Conservation (phyloP, 148 eudicot species). For the Amaranthus cruentus region DNA sequence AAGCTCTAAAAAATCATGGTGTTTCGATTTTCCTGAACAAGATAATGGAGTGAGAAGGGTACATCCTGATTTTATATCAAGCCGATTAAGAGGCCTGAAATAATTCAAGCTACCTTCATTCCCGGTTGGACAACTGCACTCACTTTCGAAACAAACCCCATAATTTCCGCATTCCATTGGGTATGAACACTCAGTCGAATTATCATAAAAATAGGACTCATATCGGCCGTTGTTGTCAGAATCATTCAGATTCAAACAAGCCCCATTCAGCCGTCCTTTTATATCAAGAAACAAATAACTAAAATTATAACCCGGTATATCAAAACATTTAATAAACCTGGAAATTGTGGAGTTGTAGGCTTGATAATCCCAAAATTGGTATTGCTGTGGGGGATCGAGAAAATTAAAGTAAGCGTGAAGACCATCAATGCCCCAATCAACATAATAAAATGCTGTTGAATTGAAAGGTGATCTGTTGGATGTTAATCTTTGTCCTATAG, state of each 20-base stretch:
- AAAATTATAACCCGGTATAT: too few species aligned
- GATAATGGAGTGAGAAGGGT: background rate
- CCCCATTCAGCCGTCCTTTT: too few species aligned
- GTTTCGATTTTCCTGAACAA: too few species aligned
- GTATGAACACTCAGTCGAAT: background rate
- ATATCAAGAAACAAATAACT: too few species aligned
- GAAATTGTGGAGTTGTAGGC: too few species aligned
- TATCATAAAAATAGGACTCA: background rate
- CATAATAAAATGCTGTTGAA: constrained; percentile 5
- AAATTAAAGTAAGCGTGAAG: background rate
- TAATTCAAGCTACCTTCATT: background rate
- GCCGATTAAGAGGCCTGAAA: background rate
- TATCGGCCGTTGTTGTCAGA: too few species aligned
- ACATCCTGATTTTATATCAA: background rate
- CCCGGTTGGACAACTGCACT: background rate
- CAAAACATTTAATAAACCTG: too few species aligned
- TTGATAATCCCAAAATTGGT: too few species aligned
- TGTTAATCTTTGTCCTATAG: constrained; percentile 7
- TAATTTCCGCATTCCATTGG: background rate
- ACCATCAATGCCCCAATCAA: background rate
- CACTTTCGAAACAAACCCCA: background rate
- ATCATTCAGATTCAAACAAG: too few species aligned
- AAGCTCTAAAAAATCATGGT: background rate
- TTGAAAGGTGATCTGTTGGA: constrained; percentile 4
- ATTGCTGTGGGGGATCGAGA: too few species aligned